These are phyloP conservation scores for Obba rivulosa DNA, from an alignment of 768 basidiomycete species.

Conservation along the genomic window DNA sequence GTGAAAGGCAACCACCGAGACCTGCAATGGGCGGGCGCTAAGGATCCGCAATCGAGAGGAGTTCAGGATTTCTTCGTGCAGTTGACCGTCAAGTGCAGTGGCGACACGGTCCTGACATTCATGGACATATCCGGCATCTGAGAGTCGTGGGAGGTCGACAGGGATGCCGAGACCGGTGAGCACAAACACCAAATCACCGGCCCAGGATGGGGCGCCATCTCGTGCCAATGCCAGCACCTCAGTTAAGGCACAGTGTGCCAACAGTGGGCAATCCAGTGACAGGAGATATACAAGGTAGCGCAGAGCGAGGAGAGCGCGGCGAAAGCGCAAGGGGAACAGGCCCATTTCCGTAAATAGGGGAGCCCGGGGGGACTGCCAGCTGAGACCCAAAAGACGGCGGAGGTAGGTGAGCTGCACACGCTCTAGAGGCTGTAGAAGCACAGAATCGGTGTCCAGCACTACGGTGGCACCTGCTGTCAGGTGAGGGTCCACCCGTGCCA, in stretches of 20 bases:
- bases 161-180: neutral
- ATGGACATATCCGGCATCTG: neutral
- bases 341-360: slow-evolving; percentile 10
- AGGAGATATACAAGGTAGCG: neutral
- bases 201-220: neutral
- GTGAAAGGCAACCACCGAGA: neutral
- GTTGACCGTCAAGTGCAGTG: too few species aligned
- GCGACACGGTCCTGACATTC: too few species aligned
- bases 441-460: neutral
- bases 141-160: neutral
- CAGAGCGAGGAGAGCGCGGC: neutral
- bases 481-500: neutral
- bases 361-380: neutral
- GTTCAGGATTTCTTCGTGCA: neutral
- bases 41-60: neutral
- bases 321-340: slow-evolving; percentile 4
- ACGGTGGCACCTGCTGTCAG: neutral
- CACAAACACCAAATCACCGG: neutral
- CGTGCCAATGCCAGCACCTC: neutral
- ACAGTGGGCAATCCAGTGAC: neutral
- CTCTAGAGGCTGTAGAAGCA: neutral
- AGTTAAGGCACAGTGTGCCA: neutral
- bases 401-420: slow-evolving; percentile 2
- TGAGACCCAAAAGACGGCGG: slow-evolving; percentile 3
- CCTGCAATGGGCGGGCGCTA: neutral